A percentile compares a stretch with the other conserved stretches of the same genome.
Conservation (phyloP, 306 rosid genomes). For the Pyrus pyrifolia region DNA sequence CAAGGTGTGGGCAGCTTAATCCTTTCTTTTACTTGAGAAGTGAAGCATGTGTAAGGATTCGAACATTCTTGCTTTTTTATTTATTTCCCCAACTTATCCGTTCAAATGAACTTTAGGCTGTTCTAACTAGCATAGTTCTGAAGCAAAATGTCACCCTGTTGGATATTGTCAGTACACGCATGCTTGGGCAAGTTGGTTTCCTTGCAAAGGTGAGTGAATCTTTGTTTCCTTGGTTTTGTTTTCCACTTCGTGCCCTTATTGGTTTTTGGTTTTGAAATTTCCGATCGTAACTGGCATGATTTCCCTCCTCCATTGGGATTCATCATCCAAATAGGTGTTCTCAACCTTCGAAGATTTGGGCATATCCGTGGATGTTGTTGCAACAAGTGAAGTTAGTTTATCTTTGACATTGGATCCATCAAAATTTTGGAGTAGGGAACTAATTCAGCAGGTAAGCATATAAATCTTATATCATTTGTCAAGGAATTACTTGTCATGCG, state of each 20-base stretch:
- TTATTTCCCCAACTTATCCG: neutral
- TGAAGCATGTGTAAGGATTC: neutral
- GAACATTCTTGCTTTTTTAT: neutral
- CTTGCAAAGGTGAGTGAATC: conserved; percentile 54
- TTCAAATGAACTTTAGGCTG: conserved; percentile 31
- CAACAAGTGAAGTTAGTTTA: conserved; percentile 89
- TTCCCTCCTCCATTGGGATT: neutral
- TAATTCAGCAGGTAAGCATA: conserved; percentile 74
- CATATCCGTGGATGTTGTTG: conserved; percentile 85
- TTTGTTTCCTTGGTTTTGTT: neutral
- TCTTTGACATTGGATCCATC: conserved; percentile 88
- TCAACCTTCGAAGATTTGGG: conserved; percentile 73
- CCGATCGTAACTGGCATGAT: neutral
- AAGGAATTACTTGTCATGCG: neutral
- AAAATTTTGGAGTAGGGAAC: conserved; percentile 86
- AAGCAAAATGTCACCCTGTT: conserved; percentile 55
- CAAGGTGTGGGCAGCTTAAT: conserved; percentile 37
- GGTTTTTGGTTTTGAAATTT: neutral
- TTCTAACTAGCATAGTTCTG: conserved; percentile 63
- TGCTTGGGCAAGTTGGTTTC: conserved; percentile 70
- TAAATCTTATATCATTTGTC: neutral
- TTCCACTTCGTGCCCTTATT: neutral
- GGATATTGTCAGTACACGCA: conserved; percentile 73
- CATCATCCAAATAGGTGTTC: conserved; percentile 33
- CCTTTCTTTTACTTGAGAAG: neutral